Evolutionary conservation across 2,329 filamentous ascomycete genomes (phyloP), one percentile per base, ranked within the genome.

Genomic region (Aspergillus sp.): DNA sequence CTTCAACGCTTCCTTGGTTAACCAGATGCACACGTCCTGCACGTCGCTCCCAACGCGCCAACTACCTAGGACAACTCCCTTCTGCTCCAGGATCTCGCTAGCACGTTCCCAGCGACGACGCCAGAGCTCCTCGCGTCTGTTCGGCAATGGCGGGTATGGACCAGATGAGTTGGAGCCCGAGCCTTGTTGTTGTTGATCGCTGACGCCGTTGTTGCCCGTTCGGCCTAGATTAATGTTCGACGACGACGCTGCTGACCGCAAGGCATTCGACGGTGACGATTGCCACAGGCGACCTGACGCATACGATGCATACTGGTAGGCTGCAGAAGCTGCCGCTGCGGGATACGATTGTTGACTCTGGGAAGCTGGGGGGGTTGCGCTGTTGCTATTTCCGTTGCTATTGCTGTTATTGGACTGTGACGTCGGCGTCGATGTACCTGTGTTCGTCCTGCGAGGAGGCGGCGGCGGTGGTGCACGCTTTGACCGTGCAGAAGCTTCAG

Each of bases 121-220:
- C 73, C 73, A 76, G 6, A 74, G 56, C 46, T 75, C 73, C 47
- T 75, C 68, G 6, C 72, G 71, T 47, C 73, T 75, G 44, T 69
- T 74, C 3, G 66, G 65, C 2, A 69, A 56, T 0, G 68, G 59
- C 2, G 60, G 53, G 8, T 60, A 61, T 6, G 59, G 59, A 9
- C 47, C 47, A 1, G 48, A 41, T 7, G 43, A 34, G 41, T 49
- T 48, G 40, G 44, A 28, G 29, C 48, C 4, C 48, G 33, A 19
- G 48, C 19, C 19, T 19, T 19, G 19, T 19, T 19, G 48, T 47
- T 59, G 47, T n/a, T 51, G 46, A 47, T 49, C 53, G 41, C 30
- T 55, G 40, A 43, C 44, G 29, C 36, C 48, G 43, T 42, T 55
- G 19, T 50, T 51, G 40, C 51, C 56, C 9, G 51, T 47, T 41